phyloP scores from a whole-genome alignment of 2,329 filamentous ascomycete genomes.

The Pochonia chlamydosporia region DNA sequence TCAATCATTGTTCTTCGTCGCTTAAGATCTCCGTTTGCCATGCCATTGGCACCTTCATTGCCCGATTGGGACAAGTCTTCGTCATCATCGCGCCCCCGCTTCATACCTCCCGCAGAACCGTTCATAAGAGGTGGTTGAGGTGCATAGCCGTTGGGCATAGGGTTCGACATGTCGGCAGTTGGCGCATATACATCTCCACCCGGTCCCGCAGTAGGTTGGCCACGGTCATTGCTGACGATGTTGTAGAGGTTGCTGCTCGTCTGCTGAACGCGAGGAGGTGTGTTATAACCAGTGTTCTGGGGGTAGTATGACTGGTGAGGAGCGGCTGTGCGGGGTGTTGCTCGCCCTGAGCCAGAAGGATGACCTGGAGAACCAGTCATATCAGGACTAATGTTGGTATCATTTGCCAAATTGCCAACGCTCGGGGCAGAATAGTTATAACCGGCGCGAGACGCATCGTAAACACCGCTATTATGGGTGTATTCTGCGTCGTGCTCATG shows the following conservation, averaged over 20 bases:
- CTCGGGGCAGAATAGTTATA: slow-evolving; percentile 74
- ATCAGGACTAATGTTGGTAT: slow-evolving; percentile 76
- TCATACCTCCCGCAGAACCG: slow-evolving; percentile 42
- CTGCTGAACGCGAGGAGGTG: slow-evolving; percentile 65
- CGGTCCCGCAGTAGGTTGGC: slow-evolving; percentile 50
- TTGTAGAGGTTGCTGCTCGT: slow-evolving; percentile 81
- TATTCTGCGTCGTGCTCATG: slow-evolving; percentile 78
- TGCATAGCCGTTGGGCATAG: slow-evolving; percentile 58
- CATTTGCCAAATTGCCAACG: slow-evolving; percentile 60
- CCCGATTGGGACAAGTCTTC: slow-evolving; percentile 55
- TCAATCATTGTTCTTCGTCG: slow-evolving; percentile 74
- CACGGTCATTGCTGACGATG: slow-evolving; percentile 77
- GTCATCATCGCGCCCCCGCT: slow-evolving; percentile 51
- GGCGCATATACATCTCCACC: slow-evolving; percentile 66
- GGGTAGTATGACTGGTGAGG: slow-evolving; percentile 69
- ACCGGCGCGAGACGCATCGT: slow-evolving; percentile 64
- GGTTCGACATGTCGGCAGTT: slow-evolving; percentile 51
- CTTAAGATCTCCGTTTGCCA: slow-evolving; percentile 59
- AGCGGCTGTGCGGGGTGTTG: slow-evolving; percentile 75
- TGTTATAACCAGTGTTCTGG: slow-evolving; percentile 64
- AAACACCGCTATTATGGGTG: slow-evolving; percentile 73
- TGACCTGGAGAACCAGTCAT: slow-evolving; percentile 77
- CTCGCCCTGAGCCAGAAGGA: slow-evolving; percentile 74
- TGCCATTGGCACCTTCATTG: slow-evolving; percentile 35
- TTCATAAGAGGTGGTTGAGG: slow-evolving; percentile 61